These are phyloP conservation scores for Aspergillus spinulosporus DNA, from an alignment of 2,329 filamentous ascomycete genomes.

Conservation along the genomic window DNA sequence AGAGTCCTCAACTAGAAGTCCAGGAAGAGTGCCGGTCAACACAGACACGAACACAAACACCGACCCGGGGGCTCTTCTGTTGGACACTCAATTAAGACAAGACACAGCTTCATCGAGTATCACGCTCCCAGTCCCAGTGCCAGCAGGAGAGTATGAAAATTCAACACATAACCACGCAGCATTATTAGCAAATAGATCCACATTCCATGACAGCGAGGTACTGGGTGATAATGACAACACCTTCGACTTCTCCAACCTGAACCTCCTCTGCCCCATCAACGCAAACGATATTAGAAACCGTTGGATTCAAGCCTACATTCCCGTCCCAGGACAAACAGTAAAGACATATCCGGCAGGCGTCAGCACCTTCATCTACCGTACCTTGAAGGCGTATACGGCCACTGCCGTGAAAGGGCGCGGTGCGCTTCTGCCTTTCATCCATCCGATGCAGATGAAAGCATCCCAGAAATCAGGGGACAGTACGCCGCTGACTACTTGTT, in stretches of 20 bases:
- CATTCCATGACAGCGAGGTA: neutral
- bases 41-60: neutral
- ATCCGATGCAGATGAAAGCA: slow-evolving; percentile 38
- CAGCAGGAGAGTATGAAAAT: neutral
- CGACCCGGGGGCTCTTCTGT: neutral
- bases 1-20: neutral
- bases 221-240: neutral
- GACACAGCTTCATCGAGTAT: neutral
- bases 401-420: slow-evolving; percentile 39
- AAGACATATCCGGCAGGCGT: slow-evolving; percentile 47
- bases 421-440: slow-evolving; percentile 48
- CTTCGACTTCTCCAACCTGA: slow-evolving; percentile 36
- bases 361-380: slow-evolving; percentile 42
- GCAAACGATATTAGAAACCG: slow-evolving; percentile 51
- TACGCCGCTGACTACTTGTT: neutral
- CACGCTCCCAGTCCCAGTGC: neutral
- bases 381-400: slow-evolving; percentile 49
- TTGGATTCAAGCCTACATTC: slow-evolving; percentile 53
- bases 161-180: neutral
- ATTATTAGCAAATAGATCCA: neutral
- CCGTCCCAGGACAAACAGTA: slow-evolving; percentile 44
- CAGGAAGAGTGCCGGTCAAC: neutral
- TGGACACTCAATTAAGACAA: neutral
- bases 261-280: slow-evolving; percentile 50
- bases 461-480: neutral